Conservation (phyloP, 2,329 filamentous ascomycete genomes). For the Colletotrichum godetiae region DNA sequence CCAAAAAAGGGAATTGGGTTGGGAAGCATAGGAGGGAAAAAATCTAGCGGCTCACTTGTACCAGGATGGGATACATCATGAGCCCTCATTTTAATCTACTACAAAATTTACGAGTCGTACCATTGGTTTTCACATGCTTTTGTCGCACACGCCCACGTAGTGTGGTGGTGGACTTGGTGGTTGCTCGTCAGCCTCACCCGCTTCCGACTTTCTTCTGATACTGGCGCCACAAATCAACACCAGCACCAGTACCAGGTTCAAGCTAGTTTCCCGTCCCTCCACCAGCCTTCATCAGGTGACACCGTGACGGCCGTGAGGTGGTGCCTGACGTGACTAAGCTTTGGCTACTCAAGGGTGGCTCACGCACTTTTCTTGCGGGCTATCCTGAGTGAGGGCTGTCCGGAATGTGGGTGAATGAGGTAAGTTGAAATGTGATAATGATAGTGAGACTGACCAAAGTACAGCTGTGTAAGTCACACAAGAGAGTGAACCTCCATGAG, state of each 20-base stretch:
- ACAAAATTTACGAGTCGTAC: slow-evolving; percentile 17
- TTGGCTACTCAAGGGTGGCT: no score
- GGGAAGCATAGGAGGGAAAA: neutral
- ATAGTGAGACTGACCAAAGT: neutral
- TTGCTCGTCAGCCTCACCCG: slow-evolving; percentile 18
- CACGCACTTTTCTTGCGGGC: no score
- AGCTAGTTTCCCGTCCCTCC: slow-evolving; percentile 9
- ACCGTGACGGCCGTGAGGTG: neutral
- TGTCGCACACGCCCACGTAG: neutral
- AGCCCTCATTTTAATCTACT: slow-evolving; percentile 24
- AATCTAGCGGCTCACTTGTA: neutral
- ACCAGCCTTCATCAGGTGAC: slow-evolving; percentile 17
- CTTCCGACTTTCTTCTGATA: slow-evolving; percentile 26
- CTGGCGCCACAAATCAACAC: neutral
- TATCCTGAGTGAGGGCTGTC: no score
- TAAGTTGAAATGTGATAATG: neutral
- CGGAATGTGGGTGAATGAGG: no score
- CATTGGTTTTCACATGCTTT: slow-evolving; percentile 22
- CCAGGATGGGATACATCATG: slow-evolving; percentile 10
- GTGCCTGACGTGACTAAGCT: neutral
- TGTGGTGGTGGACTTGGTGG: neutral
- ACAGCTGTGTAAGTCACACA: no score
- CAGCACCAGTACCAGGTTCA: slow-evolving; percentile 12
- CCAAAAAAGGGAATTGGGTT: neutral
- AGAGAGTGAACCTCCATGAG: no score